phyloP scores from a whole-genome alignment of 2,329 filamentous ascomycete species.

The Chaetomium sp. region DNA sequence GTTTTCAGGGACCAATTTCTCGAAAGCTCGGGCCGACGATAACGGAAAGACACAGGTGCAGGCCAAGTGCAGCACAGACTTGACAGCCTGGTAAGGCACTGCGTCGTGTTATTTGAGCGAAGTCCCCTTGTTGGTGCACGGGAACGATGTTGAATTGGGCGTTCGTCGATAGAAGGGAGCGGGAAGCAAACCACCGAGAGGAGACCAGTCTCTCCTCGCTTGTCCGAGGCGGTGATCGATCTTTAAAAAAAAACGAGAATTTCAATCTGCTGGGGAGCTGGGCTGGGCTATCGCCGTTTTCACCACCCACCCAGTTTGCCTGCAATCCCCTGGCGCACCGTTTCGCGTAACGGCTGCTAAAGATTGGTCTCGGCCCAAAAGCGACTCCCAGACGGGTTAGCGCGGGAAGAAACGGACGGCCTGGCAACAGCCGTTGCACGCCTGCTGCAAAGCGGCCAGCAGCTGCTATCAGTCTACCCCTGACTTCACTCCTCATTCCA shows the following conservation, averaged over 20 bases:
- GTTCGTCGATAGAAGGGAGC: not conserved
- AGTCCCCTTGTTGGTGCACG: not conserved
- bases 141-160: constrained; percentile 23
- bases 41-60: not conserved
- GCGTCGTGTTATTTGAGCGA: not conserved
- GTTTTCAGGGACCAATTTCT: not conserved
- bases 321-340: not conserved
- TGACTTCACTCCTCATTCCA: not conserved
- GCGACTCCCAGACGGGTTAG: not conserved
- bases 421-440: not conserved
- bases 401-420: not conserved
- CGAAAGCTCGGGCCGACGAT: not conserved
- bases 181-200: constrained; percentile 3
- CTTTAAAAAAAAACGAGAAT: constrained; percentile 16
- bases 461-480: constrained; percentile 1
- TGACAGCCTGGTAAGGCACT: not conserved
- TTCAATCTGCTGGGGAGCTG: constrained; percentile 5
- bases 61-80: not conserved
- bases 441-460: not conserved
- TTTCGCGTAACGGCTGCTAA: not conserved
- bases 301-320: not conserved
- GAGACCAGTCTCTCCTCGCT: constrained; percentile 2
- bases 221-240: constrained; percentile 17
- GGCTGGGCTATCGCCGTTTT: constrained; percentile 14
- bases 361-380: constrained; percentile 1